Evolutionary conservation across 805 yeast genomes (phyloP).

Genomic region (Candida lessepsii): DNA sequence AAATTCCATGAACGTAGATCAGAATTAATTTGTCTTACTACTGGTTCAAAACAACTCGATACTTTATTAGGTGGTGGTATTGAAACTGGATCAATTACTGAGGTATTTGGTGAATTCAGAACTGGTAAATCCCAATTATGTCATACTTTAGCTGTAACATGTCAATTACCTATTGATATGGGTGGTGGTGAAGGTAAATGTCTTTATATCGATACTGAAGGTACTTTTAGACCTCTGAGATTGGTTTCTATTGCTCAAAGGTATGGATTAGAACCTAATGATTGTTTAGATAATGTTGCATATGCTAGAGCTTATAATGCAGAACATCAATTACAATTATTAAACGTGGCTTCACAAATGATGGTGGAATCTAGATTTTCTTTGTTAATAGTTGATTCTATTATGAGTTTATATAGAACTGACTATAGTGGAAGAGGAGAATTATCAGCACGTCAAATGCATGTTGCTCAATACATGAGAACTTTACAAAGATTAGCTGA

Average conservation of each 20-base stretch:
- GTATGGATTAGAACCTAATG: conserved; percentile 88
- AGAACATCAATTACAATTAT: conserved; percentile 86
- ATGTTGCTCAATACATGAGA: conserved; percentile 90
- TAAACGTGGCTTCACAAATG: conserved; percentile 90
- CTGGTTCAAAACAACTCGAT: conserved; percentile 93
- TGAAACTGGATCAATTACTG: conserved; percentile 96
- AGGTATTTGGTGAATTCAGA: conserved; percentile 94
- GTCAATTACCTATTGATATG: conserved; percentile 93
- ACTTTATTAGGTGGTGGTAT: conserved; percentile 94
- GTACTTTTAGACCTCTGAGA: conserved; percentile 92
- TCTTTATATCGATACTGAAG: conserved; percentile 93
- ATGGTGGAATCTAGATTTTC: conserved; percentile 94
- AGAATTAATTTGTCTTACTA: conserved; percentile 87
- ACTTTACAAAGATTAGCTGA: conserved; percentile 91
- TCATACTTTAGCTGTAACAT: conserved; percentile 94
- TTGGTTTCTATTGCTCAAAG: conserved; percentile 86
- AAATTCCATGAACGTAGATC: conserved; percentile 88
- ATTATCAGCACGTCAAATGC: conserved; percentile 89
- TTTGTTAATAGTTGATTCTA: conserved; percentile 89
- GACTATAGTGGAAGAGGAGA: conserved; percentile 96
- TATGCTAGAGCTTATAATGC: conserved; percentile 97
- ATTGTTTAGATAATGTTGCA: conserved; percentile 94
- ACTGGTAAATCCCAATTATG: conserved; percentile 97
- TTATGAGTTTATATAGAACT: conserved; percentile 94
- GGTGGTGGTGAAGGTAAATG: conserved; percentile 99